phyloP scores from a whole-genome alignment of 805 yeast genomes.

The Blastobotrys americana region DNA sequence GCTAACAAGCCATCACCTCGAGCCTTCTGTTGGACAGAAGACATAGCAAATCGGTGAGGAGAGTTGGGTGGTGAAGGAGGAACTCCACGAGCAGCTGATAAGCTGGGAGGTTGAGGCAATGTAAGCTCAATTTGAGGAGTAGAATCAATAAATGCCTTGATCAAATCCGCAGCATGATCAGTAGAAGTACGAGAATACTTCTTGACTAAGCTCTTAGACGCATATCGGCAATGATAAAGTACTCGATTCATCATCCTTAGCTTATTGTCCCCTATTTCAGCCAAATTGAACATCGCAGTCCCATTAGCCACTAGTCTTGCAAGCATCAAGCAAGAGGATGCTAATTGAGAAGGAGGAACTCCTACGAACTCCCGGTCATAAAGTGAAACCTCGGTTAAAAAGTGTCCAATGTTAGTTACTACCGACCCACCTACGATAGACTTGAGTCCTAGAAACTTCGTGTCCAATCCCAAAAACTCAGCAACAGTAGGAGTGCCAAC shows the following conservation, averaged over 20 bases:
- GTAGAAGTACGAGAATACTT: slow-evolving; percentile 31
- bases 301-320: slow-evolving; percentile 9
- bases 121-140: slow-evolving; percentile 19
- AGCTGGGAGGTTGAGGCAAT: slow-evolving; percentile 21
- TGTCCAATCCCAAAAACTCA: slow-evolving; percentile 34
- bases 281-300: not conserved
- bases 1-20: not conserved
- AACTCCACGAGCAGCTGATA: slow-evolving; percentile 8
- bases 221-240: slow-evolving; percentile 30
- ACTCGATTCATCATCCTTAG: slow-evolving; percentile 30
- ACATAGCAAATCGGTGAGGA: slow-evolving; percentile 3
- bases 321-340: slow-evolving; percentile 28
- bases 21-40: not conserved
- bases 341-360: slow-evolving; percentile 29
- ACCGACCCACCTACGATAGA: slow-evolving; percentile 10
- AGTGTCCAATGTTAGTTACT: slow-evolving; percentile 28
- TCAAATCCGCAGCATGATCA: slow-evolving; percentile 29
- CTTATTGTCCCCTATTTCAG: slow-evolving; percentile 14
- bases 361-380: slow-evolving; percentile 29
- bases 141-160: slow-evolving; percentile 23
- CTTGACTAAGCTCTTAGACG: slow-evolving; percentile 32
- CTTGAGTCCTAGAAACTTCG: slow-evolving; percentile 2
- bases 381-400: slow-evolving; percentile 33
- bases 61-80: not conserved
- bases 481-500: slow-evolving; percentile 55